Base-by-base conservation (phyloP, 108 stramenopile genomes). In the Skeletonema menzelii region DNA sequence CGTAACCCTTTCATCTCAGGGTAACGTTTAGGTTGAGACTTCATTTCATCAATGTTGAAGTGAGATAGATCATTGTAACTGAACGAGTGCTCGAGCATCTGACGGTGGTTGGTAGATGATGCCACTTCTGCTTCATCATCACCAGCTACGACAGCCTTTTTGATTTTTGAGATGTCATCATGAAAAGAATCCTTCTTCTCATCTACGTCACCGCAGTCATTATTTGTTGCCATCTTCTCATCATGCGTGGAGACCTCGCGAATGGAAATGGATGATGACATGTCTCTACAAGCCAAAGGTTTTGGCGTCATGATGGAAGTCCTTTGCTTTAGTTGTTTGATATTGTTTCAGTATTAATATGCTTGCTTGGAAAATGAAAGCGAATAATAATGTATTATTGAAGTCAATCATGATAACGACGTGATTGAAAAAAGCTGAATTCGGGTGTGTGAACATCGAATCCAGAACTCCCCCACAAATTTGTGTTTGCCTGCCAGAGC, bases 61-160 rank as follows among this genome's bases (percentile, higher is more conserved):
- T 55, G 49, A 34, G 30, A 27, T 13, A 63, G 34, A 27, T 72
- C 70, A 6, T 60, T 63, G 30, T 63, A 47, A 53, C 70, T 72
- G 31, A 72, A 72, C 5, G 70, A 72, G 27, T 72, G 70, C 19
- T 72, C 70, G 0, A 72, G 40, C 38, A n/a, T 24, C 8, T 28
- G 31, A 14, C 22, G 8, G 27, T 26, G 19, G 59, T 28, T 15
- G 17, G 27, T 46, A 44, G 58, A 15, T 15, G 47, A 22, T 49
- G 47, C 20, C 6, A 20, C 0, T 20, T 19, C 20, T 49, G 19
- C 22, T 22, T 49, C 47, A 49, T 49, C 47, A 49, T 20, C 47
- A 49, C 5, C n/a, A n/a, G n/a, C n/a, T n/a, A n/a, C 47, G 3
- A 20, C 47, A 22, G 20, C 20, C 47, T 20, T 49, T 20, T 20